Evolutionary conservation across 352 stramenopile species (phyloP).

Genomic region (Pythium volutum): DNA sequence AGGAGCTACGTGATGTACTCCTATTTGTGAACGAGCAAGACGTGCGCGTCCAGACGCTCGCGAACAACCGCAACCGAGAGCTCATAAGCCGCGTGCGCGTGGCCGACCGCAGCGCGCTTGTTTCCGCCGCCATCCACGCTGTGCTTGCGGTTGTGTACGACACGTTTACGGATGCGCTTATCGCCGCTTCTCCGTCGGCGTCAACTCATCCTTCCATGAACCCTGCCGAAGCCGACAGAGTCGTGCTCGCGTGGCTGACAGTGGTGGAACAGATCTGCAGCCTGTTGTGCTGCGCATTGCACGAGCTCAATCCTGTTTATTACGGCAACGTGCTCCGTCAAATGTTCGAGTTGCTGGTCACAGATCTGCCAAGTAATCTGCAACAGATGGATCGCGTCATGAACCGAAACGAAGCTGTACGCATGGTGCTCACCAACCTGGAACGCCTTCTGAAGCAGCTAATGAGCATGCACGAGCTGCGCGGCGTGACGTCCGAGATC

Average conservation of each 20-base stretch:
- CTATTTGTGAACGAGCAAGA: constrained; percentile 33
- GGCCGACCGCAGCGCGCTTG: constrained; percentile 32
- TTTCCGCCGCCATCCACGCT: constrained; percentile 32
- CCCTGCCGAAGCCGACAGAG: no score
- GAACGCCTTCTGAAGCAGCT: constrained; percentile 37
- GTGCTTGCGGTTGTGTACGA: constrained; percentile 41
- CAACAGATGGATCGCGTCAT: no score
- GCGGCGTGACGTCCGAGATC: constrained; percentile 37
- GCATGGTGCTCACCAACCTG: constrained; percentile 45
- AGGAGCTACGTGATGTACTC: constrained; percentile 16
- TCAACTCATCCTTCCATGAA: constrained; percentile 31
- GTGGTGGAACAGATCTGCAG: constrained; percentile 39
- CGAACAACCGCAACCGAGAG: constrained; percentile 39
- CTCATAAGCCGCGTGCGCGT: constrained; percentile 29
- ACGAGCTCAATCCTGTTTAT: constrained; percentile 41
- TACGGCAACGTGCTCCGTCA: constrained; percentile 34
- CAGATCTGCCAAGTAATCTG: background rate
- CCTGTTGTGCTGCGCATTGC: constrained; percentile 36
- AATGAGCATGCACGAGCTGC: constrained; percentile 44
- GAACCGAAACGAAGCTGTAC: constrained; percentile 18
- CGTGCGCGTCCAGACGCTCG: constrained; percentile 32
- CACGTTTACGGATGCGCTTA: constrained; percentile 32
- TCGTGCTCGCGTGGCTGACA: constrained; percentile 31
- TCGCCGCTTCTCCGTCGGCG: constrained; percentile 20
- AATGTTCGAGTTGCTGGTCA: constrained; percentile 28